phyloP scores from a whole-genome alignment of 164 flowering plant genomes.

The Nymphaea colorata region DNA sequence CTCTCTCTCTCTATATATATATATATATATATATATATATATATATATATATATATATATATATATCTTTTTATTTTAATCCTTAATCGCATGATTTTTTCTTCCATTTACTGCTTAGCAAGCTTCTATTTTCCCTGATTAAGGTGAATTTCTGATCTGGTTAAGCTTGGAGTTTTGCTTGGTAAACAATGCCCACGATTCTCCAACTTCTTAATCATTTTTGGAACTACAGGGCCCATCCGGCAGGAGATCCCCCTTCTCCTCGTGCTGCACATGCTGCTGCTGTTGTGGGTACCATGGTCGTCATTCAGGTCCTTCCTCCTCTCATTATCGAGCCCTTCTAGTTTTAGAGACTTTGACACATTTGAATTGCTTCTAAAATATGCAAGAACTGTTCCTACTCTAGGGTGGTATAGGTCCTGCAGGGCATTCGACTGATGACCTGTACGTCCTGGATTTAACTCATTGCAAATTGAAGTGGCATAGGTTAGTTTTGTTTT shows the following conservation, averaged over 20 bases:
- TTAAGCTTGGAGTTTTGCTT: not conserved
- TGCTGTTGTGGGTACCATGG: conserved; percentile 96
- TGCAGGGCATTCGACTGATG: conserved; percentile 98
- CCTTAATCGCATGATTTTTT: not conserved
- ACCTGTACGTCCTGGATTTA: conserved; percentile 86
- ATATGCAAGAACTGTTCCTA: not conserved
- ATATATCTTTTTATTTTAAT: not conserved
- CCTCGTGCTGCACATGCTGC: conserved; percentile 99
- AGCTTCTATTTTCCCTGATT: not conserved
- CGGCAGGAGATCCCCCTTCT: conserved; percentile 96
- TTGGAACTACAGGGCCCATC: conserved; percentile 37
- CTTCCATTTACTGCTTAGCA: not conserved
- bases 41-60: too few species aligned
- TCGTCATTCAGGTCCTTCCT: conserved; percentile 79
- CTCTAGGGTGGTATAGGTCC: conserved; percentile 98
- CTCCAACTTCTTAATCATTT: not conserved
- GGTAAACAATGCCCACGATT: not conserved
- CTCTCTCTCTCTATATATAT: not conserved
- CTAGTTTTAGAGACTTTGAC: not conserved
- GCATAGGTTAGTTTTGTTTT: conserved; percentile 54
- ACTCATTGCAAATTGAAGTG: conserved; percentile 88
- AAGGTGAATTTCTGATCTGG: not conserved
- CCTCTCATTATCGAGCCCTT: not conserved
- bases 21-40: not conserved
- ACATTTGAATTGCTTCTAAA: not conserved